Percentiles rank a stretch among this genome's conserved stretches.
Conservation (phyloP, 2,329 filamentous ascomycete species). For the Sarocladiaceae sp. region DNA sequence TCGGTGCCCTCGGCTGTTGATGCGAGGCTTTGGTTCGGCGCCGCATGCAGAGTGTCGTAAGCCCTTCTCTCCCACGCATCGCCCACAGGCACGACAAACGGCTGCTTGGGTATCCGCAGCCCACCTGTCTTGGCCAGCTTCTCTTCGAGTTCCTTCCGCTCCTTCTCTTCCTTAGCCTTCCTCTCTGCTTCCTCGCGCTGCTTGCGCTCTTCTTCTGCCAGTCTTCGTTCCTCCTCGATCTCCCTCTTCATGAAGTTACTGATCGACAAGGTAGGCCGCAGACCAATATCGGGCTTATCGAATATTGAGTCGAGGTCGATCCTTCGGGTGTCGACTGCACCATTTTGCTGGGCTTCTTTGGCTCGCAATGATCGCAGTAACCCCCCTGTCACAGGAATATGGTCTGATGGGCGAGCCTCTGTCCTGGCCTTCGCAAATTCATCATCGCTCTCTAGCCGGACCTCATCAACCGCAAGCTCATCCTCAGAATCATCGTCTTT, state of each 20-base stretch:
- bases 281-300: conserved; percentile 1
- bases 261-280: background rate
- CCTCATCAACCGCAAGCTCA: background rate
- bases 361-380: no score
- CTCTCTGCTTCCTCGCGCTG: conserved; percentile 16
- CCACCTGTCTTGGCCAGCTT: conserved; percentile 24
- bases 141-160: conserved; percentile 19
- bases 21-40: conserved; percentile 30
- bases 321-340: background rate
- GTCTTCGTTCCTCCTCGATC: conserved; percentile 6
- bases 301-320: conserved; percentile 1
- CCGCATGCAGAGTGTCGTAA: conserved; percentile 26
- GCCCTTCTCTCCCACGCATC: conserved; percentile 20
- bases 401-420: no score
- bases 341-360: no score
- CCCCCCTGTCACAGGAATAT: background rate
- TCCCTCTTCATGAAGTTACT: conserved; percentile 8
- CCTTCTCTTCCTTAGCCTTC: conserved; percentile 18
- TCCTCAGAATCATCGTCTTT: background rate
- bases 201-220: conserved; percentile 6
- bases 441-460: background rate
- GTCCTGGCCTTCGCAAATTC: no score
- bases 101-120: conserved; percentile 21
- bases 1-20: conserved; percentile 43
- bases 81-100: conserved; percentile 22